phyloP scores from a whole-genome alignment of 352 stramenopile genomes.

The Blastocystis hominis region DNA sequence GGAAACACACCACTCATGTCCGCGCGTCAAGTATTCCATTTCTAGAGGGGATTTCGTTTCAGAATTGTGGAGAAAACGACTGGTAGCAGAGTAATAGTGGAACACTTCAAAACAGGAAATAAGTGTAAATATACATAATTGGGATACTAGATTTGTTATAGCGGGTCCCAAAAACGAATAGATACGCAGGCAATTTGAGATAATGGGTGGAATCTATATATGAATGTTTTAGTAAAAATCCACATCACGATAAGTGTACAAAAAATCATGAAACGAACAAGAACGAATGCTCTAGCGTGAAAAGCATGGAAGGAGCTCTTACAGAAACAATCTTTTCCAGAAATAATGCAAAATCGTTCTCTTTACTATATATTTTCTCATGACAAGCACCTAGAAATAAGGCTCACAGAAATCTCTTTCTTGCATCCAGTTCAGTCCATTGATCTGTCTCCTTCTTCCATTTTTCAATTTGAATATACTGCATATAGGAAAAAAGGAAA shows the following conservation, averaged over 20 bases:
- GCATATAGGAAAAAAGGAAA: background rate
- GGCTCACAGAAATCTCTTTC: background rate
- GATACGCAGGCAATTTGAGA: background rate
- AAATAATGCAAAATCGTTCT: background rate
- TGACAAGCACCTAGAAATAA: background rate
- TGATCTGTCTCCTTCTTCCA: background rate
- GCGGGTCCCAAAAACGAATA: background rate
- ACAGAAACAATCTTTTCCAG: background rate
- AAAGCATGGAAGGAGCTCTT: background rate
- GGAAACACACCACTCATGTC: background rate
- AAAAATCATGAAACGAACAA: background rate
- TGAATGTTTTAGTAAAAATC: background rate
- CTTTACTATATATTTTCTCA: background rate
- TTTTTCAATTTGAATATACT: background rate
- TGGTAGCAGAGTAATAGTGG: background rate
- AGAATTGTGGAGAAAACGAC: background rate
- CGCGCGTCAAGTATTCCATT: background rate
- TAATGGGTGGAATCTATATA: background rate
- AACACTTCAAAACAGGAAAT: background rate
- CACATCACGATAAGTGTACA: background rate
- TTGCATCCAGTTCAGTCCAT: background rate
- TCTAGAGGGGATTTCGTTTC: background rate
- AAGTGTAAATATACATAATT: background rate
- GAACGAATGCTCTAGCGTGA: background rate
- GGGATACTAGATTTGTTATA: background rate